Evolutionary conservation across 2,329 filamentous ascomycete species (phyloP), one percentile per base, ranked within the genome.

Genomic region (Alternaria arborescens): DNA sequence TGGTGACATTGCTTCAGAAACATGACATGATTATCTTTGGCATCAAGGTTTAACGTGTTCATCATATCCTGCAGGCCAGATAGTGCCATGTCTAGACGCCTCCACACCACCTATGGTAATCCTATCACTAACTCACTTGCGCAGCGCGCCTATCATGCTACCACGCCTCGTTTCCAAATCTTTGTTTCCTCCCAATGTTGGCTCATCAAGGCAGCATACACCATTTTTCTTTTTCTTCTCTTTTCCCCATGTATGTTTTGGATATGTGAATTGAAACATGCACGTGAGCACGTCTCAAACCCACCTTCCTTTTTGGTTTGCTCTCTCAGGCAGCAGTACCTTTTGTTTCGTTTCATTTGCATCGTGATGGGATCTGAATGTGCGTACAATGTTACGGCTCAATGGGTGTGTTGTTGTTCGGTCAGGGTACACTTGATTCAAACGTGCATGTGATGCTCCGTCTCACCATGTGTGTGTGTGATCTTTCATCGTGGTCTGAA

Each of bases 341-440:
- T 42, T 26, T 11, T 55, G 26, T 40, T 55, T 47, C 20, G 43
- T 55, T 40, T 18, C n/a, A n/a, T 40, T 24, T 20, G 41, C 38
- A 40, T 36, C 22, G 41, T 18, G 11, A 14, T 14, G 32, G 8
- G 30, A 16, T 34, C 8, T 7, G 26, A 20, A 46, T 14, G 20
- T 46, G 41, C 22, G 38, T 24, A n/a, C 30, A 30, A 54, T 54
- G 20, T 18, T 36, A 4, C 30, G 26, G 26, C 41, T 38, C 30
- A 36, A 14, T 24, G 30, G 18, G 40, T 41, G 40, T 41, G 18
- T 22, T 22, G 18, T 41, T 41, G 40, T 41, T 41, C 22, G 18
- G 40, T 22, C 12, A 18, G n/a, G 40, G 20, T 41, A 41, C 10
- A 41, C 38, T 41, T 20, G 38, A 18, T 18, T 12, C n/a, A n/a